Percentiles rank a stretch among this genome's conserved stretches.
phyloP scores from a whole-genome alignment of 208 protist species.

The Leishmania turanica region DNA sequence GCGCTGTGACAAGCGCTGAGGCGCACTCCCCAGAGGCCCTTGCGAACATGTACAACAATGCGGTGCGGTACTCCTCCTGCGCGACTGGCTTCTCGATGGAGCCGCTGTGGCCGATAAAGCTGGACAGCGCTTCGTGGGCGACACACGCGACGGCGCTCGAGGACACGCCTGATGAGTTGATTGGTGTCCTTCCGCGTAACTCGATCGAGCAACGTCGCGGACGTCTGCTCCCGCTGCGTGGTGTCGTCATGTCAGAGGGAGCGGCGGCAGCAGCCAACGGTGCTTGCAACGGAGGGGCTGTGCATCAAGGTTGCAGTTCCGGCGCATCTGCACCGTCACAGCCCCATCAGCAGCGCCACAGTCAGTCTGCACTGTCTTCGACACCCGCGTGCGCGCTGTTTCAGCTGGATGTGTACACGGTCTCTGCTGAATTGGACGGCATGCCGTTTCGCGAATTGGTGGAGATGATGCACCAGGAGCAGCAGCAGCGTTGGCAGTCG shows the following conservation, averaged over 20 bases:
- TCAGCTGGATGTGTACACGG: conserved; percentile 42
- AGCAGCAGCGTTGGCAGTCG: conserved; percentile 5
- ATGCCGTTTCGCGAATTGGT: conserved; percentile 31
- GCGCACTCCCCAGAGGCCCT: conserved; percentile 2
- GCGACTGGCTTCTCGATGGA: conserved; percentile 19
- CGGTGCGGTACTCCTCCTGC: conserved; percentile 13
- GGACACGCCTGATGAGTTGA: conserved; percentile 10
- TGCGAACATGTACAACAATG: conserved; percentile 26
- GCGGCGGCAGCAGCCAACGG: not conserved
- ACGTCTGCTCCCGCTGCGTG: conserved; percentile 25
- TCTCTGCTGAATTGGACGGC: conserved; percentile 40
- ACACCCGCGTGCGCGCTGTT: not conserved
- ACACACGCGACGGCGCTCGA: conserved; percentile 6
- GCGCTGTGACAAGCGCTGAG: not conserved
- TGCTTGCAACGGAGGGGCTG: not conserved
- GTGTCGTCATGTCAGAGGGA: not conserved
- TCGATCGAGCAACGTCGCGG: conserved; percentile 23
- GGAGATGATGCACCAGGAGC: conserved; percentile 11
- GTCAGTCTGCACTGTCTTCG: not conserved
- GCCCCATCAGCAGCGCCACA: not conserved
- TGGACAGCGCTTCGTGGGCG: conserved; percentile 4
- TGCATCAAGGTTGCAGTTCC: not conserved
- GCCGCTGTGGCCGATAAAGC: not conserved
- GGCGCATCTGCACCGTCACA: not conserved
- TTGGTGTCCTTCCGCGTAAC: conserved; percentile 28